Evolutionary conservation across 495 filamentous ascomycete species (phyloP), one percentile per base, ranked within the genome.

Genomic region (Aspergillus nidulans): DNA sequence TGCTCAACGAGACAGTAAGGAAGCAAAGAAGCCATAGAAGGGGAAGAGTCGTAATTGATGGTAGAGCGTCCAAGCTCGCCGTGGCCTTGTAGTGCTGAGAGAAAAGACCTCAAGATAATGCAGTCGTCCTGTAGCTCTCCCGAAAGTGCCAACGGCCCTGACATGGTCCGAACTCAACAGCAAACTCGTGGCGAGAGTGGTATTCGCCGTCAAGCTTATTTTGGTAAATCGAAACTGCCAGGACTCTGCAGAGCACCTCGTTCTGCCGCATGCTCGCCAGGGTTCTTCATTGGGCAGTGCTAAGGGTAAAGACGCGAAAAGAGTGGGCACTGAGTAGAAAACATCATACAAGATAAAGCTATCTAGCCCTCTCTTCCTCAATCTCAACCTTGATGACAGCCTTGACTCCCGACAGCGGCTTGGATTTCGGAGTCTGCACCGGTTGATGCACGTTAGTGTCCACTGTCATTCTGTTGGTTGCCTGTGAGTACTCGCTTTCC

Each of bases 151-250:
- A 55, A 54, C 52, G 62, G 63, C 67, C 69, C 71, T 71, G 68
- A 54, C 67, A 70, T 63, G 57, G 58, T 58, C 63, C 56, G 56
- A 60, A 58, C 63, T 58, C 49, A 60, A 64, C 60, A 61, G 57
- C 53, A 65, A 63, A 54, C 68, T 73, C 69, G 67, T 73, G 72
- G 70, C 66, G 51, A 67, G 48, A 55, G 62, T 59, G 55, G 57
- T 63, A 58, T 60, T 66, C 49, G 41, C 32, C 55, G 50, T 53
- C 58, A 59, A 62, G 58, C 59, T 60, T 60, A 60, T 62, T 58
- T 58, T 56, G 63, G 60, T 58, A 55, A 60, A 49, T 59, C 48
- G 57, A 60, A 57, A 52, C 53, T 55, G 40, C 52, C 57, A 61
- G 55, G 60, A 40, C 47, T 58, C 63, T 66, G 61, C 63, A 66